Evolutionary conservation across 345 rosid genomes (phyloP).

Genomic region (Arabis alpina): DNA sequence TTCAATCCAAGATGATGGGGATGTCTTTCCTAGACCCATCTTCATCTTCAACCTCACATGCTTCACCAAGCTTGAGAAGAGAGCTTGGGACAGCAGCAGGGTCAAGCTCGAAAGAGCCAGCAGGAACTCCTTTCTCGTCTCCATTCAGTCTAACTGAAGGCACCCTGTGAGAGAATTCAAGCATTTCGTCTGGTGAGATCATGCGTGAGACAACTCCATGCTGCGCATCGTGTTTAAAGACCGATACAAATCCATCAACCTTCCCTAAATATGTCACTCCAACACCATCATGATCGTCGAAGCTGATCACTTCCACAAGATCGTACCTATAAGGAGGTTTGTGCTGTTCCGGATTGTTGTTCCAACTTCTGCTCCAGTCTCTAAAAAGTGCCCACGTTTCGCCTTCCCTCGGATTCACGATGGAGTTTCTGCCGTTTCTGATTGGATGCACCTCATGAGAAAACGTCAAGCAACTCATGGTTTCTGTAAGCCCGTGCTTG

Average conservation of each 20-base stretch:
- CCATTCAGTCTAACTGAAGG: conserved; percentile 70
- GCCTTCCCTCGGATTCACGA: conserved; percentile 62
- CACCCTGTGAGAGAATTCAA: conserved; percentile 71
- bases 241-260: conserved; percentile 70
- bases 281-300: conserved; percentile 47
- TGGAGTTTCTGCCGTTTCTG: conserved; percentile 32
- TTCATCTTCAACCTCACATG: conserved; percentile 7
- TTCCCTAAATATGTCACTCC: conserved; percentile 67
- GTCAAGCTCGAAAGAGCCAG: conserved; percentile 72
- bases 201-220: conserved; percentile 37
- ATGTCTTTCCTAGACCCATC: conserved; percentile 3
- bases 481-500: conserved; percentile 42
- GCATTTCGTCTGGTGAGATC: conserved; percentile 49
- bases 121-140: conserved; percentile 68
- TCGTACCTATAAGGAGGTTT: conserved; percentile 56
- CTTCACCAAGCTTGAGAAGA: conserved; percentile 6
- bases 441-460: conserved; percentile 55
- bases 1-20: conserved; percentile 21
- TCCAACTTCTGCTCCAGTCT: conserved; percentile 64
- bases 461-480: conserved; percentile 50
- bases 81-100: conserved; percentile 59
- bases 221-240: conserved; percentile 47
- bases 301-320: conserved; percentile 63
- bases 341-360: conserved; percentile 52
- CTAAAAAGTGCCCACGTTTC: conserved; percentile 90